Evolutionary conservation across 179 eudicot species (phyloP), one percentile per base, ranked within the genome.

Genomic region (Gypsophila paniculata): DNA sequence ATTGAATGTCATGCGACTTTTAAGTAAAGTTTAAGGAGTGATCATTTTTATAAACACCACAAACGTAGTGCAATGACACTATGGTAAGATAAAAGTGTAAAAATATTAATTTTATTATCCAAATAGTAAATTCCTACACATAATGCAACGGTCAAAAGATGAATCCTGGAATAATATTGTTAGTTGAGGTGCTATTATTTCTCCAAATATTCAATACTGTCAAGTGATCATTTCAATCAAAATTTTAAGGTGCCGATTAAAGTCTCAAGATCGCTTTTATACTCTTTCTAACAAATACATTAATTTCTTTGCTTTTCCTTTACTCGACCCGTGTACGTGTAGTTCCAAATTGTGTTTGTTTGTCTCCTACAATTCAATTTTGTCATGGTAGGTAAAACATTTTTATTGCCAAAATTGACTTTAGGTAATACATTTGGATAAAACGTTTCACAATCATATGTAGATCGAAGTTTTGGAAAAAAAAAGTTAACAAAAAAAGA

Each of bases 131-230:
- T 52, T 64, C 63, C 54, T 63, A 48, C 53, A 36, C 8, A 42
- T 63, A 13, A 65, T 46, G 65, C 44, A 55, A 1, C 46, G 48
- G 78, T 74, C 78, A 75, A 75, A 61, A 61, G 29, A 8, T 61
- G 59, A 69, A 69, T 26, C 54, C 61, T 69, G 68, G 68, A 58
- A 74, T 58, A 63, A 74, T 32, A 6, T 65, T 38, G 58, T 25
- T 65, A 23, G 70, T 42, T 74, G 52, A 39, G 76, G 69, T 73
- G 57, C 75, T 52, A 61, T 72, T 36, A 18, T 48, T n/a, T 73
- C 58, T 9, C 54, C 46, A 42, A 13, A 23, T 36, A 21, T 65
- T 22, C n/a, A n/a, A n/a, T n/a, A n/a, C n/a, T n/a, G n/a, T n/a
- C n/a, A n/a, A n/a, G n/a, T n/a, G n/a, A n/a, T n/a, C n/a, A n/a